A percentile compares a stretch with the other conserved stretches of the same genome.
These are phyloP conservation scores for Stenogyne calaminthoides DNA, from an alignment of 305 asterid genomes.

Conservation along the genomic window DNA sequence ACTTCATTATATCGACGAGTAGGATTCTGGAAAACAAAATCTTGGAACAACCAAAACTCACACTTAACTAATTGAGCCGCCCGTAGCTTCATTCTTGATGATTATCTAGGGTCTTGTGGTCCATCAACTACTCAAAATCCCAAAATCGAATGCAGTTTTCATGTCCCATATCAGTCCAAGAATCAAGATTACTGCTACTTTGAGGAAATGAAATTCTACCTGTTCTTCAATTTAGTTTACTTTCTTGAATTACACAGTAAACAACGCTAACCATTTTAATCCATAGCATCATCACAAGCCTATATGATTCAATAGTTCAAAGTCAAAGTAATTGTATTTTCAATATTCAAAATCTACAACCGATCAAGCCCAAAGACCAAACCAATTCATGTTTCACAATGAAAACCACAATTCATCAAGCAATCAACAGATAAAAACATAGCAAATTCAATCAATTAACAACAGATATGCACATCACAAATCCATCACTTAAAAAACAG, in stretches of 20 bases:
- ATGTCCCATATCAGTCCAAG: not conserved
- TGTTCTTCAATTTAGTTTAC: not conserved
- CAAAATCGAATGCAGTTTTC: not conserved
- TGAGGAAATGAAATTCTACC: not conserved
- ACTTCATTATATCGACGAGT: no score
- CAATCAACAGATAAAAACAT: not conserved
- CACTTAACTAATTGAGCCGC: no score
- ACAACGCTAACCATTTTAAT: not conserved
- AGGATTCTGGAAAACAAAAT: no score
- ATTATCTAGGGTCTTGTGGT: not conserved
- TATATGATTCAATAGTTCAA: not conserved
- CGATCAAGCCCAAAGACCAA: slow-evolving; percentile 3
- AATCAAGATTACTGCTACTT: not conserved
- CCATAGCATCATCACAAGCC: not conserved
- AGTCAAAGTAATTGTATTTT: not conserved
- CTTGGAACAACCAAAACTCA: no score
- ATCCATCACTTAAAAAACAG: no score
- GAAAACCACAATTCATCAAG: not conserved
- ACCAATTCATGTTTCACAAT: not conserved
- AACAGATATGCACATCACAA: not conserved
- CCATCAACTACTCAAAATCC: not conserved
- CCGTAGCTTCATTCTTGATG: not conserved
- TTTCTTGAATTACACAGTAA: not conserved
- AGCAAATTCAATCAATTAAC: not conserved
- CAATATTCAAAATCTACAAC: not conserved